Evolutionary conservation across 768 basidiomycete genomes (phyloP).

Genomic region (Tylopilus balloui): DNA sequence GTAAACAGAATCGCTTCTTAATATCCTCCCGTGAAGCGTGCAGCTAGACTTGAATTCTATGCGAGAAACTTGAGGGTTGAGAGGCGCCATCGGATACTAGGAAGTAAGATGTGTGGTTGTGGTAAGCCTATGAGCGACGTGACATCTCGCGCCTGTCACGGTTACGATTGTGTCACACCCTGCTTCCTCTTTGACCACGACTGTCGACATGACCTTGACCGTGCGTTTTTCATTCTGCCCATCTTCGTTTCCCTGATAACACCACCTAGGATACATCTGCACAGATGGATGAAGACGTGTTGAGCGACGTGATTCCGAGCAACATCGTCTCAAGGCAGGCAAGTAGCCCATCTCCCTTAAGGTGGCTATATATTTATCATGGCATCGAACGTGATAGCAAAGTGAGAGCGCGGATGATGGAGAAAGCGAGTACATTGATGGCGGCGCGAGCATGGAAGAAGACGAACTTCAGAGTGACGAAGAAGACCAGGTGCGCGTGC

Average conservation of each 20-base stretch:
- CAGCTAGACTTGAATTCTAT: too few species aligned
- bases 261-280: slow-evolving; percentile 10
- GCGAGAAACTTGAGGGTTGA: too few species aligned
- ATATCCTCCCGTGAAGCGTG: too few species aligned
- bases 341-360: slow-evolving; percentile 16
- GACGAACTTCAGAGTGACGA: slow-evolving; percentile 59
- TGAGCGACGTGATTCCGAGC: slow-evolving; percentile 87
- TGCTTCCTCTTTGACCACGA: slow-evolving; percentile 23
- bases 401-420: slow-evolving; percentile 70
- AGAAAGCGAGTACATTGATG: slow-evolving; percentile 64
- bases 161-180: slow-evolving; percentile 11
- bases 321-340: slow-evolving; percentile 90
- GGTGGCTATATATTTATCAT: slow-evolving; percentile 8
- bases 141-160: slow-evolving; percentile 25
- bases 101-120: too few species aligned
- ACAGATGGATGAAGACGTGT: slow-evolving; percentile 66
- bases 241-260: neutral
- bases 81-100: too few species aligned
- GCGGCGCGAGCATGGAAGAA: slow-evolving; percentile 51
- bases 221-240: slow-evolving; percentile 14
- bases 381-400: slow-evolving; percentile 36
- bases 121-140: slow-evolving; percentile 1
- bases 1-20: too few species aligned
- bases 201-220: slow-evolving; percentile 18
- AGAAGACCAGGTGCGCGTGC: slow-evolving; percentile 33